A percentile compares a stretch with the other conserved stretches of the same genome.
phyloP scores from a whole-genome alignment of 2,329 filamentous ascomycete species.

The Beauveria asiatica region DNA sequence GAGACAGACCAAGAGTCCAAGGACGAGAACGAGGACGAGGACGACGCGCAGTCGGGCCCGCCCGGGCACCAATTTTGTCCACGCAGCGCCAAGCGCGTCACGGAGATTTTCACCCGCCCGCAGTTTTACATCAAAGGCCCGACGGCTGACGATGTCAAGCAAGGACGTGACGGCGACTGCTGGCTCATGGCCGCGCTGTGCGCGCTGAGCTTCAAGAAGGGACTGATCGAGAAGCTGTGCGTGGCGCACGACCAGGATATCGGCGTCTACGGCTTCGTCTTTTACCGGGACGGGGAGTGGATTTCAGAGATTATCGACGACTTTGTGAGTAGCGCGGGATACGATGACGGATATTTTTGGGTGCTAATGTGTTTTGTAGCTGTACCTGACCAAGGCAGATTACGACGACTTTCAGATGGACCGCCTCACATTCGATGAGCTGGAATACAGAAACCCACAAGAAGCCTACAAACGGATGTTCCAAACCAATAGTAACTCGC shows the following conservation, averaged over 20 bases:
- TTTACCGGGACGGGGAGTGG: constrained; percentile 73
- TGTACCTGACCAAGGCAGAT: constrained; percentile 47
- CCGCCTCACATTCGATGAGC: constrained; percentile 34
- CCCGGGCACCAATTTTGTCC: constrained; percentile 31
- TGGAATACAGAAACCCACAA: constrained; percentile 42
- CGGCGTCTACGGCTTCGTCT: constrained; percentile 80
- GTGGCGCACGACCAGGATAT: constrained; percentile 64
- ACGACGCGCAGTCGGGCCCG: background rate
- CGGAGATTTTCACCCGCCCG: constrained; percentile 68
- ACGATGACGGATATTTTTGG: constrained; percentile 10
- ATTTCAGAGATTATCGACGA: constrained; percentile 50
- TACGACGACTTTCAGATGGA: constrained; percentile 51
- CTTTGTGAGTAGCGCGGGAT: constrained; percentile 25
- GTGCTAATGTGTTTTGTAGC: constrained; percentile 14
- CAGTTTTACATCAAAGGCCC: constrained; percentile 72
- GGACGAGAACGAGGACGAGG: too few species aligned
- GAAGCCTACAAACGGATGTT: constrained; percentile 59
- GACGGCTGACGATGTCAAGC: constrained; percentile 67
- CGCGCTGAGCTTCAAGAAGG: constrained; percentile 64
- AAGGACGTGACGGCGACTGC: constrained; percentile 73
- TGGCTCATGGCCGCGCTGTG: constrained; percentile 79
- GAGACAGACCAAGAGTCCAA: background rate
- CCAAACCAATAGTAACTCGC: constrained; percentile 64
- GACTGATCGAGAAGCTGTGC: constrained; percentile 64
- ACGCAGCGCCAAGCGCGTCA: constrained; percentile 57